These are phyloP conservation scores for Colletotrichum falcatum DNA, from an alignment of 2,329 filamentous ascomycete species.

Conservation along the genomic window DNA sequence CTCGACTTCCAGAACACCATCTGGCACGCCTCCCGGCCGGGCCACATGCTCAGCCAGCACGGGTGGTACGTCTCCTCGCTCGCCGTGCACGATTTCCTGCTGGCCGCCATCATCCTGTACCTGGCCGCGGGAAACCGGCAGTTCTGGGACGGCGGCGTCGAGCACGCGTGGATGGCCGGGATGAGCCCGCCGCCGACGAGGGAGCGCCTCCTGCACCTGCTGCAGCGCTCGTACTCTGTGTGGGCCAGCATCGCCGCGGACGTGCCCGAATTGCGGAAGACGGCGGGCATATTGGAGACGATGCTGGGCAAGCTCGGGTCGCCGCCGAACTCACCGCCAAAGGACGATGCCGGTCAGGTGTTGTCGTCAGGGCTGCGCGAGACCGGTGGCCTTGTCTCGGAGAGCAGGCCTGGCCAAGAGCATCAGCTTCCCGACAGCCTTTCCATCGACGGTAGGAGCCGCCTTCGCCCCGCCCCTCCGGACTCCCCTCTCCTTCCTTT, in stretches of 20 bases:
- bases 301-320: slow-evolving; percentile 59
- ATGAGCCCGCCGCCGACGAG: slow-evolving; percentile 51
- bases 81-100: slow-evolving; percentile 70
- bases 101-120: slow-evolving; percentile 71
- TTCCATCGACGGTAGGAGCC: slow-evolving; percentile 22
- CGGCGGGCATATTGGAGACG: slow-evolving; percentile 57
- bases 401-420: slow-evolving; percentile 42
- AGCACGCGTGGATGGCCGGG: slow-evolving; percentile 51
- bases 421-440: slow-evolving; percentile 43
- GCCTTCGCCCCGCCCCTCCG: too few species aligned
- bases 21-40: slow-evolving; percentile 63
- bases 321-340: slow-evolving; percentile 44
- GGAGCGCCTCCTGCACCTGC: slow-evolving; percentile 53
- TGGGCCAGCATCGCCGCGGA: slow-evolving; percentile 56
- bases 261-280: slow-evolving; percentile 58
- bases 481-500: neutral
- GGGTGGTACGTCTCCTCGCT: slow-evolving; percentile 70
- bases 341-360: slow-evolving; percentile 17
- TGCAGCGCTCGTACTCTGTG: slow-evolving; percentile 57
- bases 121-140: slow-evolving; percentile 60
- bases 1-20: slow-evolving; percentile 61
- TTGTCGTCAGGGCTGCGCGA: slow-evolving; percentile 36
- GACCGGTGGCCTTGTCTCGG: slow-evolving; percentile 38
- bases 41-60: slow-evolving; percentile 63
- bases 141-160: slow-evolving; percentile 52